These are phyloP conservation scores for Pulveroboletus sp. DNA, from an alignment of 768 basidiomycete genomes.

Conservation along the genomic window DNA sequence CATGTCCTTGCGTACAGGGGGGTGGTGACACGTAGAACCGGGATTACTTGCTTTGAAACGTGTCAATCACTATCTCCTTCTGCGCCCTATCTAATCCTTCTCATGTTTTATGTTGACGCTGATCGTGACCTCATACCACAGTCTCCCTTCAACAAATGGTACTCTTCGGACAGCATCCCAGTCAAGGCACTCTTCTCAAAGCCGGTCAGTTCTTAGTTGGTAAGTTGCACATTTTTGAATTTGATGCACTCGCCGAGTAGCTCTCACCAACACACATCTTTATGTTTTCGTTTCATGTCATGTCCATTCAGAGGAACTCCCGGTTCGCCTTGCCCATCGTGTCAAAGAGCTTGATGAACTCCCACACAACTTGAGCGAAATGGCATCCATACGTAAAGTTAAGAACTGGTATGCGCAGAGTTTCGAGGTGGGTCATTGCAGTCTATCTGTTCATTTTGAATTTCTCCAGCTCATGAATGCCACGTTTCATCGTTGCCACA, in stretches of 20 bases:
- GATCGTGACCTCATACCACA: neutral
- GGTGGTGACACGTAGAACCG: neutral
- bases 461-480: neutral
- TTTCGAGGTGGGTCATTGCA: constrained; percentile 10
- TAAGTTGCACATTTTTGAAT: neutral
- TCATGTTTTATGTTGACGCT: constrained; percentile 4
- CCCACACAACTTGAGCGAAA: constrained; percentile 14
- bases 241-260: no score
- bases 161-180: constrained; percentile 16
- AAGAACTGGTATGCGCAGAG: constrained; percentile 19
- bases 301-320: constrained; percentile 10
- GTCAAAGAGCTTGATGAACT: constrained; percentile 18
- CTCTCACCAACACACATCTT: neutral
- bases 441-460: neutral
- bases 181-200: constrained; percentile 16
- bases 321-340: constrained; percentile 14
- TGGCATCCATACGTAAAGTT: constrained; percentile 16
- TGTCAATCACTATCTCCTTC: neutral
- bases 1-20: neutral
- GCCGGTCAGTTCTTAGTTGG: constrained; percentile 14
- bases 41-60: neutral
- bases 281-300: neutral
- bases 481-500: neutral
- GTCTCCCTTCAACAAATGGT: constrained; percentile 17
- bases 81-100: neutral